Base-by-base conservation (phyloP, 208 protist species). In the Leishmania aethiopica region DNA sequence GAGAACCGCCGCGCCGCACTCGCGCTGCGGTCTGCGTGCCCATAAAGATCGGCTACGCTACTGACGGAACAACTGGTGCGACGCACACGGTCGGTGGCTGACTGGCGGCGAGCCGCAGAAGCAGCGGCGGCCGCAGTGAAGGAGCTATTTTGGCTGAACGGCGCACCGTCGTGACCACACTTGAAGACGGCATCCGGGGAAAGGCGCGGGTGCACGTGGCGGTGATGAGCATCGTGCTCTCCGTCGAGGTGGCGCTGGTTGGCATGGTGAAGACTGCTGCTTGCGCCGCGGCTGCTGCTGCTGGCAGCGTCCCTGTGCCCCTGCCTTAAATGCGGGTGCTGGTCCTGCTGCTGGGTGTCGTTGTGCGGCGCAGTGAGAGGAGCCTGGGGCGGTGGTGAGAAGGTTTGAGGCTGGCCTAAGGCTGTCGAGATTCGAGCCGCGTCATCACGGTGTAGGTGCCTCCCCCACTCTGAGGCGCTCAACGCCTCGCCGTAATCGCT, bases 261-360 rank as follows among this genome's bases (percentile, higher is more conserved):
- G 40, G 25, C 0, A 8, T 49, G 25, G 19, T 0, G 4, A 37
- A 1, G 2, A n/a, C 62, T 5, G 64, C 42, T 73, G 47, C 47
- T 42, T 13, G n/a, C 40, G 28, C n/a, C 47, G 62, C 57, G 49
- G 35, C 75, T n/a, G 75, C 49, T 80, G 60, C 62, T 70, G 77
- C 15, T 32, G 60, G 53, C 37, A 42, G 6, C 53, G 17, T 42
- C 74, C 57, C 37, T 32, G 53, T 78, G 25, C 35, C 35, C 22
- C 32, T n/a, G 35, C 11, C 53, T 10, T 1, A 4, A 37, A 28
- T 62, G 19, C 17, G 40, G 7, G 53, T 32, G 32, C 32, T 78
- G 4, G 35, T 11, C 3, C 37, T 40, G 0, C 42, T 13, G 57
- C 53, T 64, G 40, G 51, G n/a, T 15, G 7, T 40, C n/a, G 35